Evolutionary conservation across 768 basidiomycete species (phyloP), one percentile per base, ranked within the genome.

Genomic region (Pisolithus orientalis): DNA sequence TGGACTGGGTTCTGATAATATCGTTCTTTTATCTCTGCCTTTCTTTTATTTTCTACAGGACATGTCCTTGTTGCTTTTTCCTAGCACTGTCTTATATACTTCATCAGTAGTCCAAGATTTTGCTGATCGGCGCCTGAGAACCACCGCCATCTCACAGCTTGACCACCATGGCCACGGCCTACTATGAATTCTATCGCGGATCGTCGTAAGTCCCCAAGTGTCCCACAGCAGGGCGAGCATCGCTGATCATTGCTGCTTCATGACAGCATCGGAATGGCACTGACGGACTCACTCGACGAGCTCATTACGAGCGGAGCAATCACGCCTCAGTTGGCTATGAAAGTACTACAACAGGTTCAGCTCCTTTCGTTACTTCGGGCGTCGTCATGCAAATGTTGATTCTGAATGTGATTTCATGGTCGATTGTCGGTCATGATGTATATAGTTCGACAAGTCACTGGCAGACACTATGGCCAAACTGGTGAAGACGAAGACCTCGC

Each of bases 221-320:
- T 7, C 42, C 37, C 43, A 50, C 48, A 50, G 39, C 49, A 31
- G 31, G 31, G 16, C 38, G 38, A 42, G 17, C 10, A 32, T 29
- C 28, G n/a, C 28, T 50, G 44, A 52, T 40, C 1, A 5, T 34
- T 14, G 37, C 40, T 31, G 40, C 52, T 21, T 21, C 21, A 21
- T 21, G 21, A 32, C 65, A 98, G 96, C 58, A 92, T 98, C 69
- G 96, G 96, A 48, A 91, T 94, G 80, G 93, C 95, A 49, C 78
- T 99, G 48, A 95, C 94, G 13, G 96, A 99, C 75, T 94, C 95
- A 58, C 82, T 99, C 61, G 96, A 99, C 73, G 95, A 98, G 72
- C 82, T 99, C 59, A 97, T 99, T 62, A 95, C 94, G 44, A 89
- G 87, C 64, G 95, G 95, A 2, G 84, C 90, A 47, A 99, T 99